Evolutionary conservation across 257 asterid species (phyloP), one percentile per base, ranked within the genome.

Genomic region (Anisodus acutangulus): DNA sequence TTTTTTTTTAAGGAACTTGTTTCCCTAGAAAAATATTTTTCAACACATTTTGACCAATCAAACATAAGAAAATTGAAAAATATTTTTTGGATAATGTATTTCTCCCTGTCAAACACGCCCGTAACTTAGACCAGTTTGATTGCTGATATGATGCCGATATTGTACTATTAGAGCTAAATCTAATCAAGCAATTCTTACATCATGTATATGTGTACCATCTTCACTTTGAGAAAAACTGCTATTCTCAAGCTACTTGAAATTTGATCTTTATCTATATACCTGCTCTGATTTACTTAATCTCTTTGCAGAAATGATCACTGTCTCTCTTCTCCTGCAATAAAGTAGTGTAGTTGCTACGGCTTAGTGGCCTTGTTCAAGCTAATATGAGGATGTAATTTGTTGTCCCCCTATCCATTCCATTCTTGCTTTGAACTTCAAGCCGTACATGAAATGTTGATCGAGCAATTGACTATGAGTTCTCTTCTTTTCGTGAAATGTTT

Each of bases 291-390:
- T 80, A 64, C 83, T 82, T 63, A 43, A 22, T 74, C 54, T 69
- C 63, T 82, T 31, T 85, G 89, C 94, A 91, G 94, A 84, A 88
- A 85, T 88, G 79, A 79, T 78, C 91, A 16, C 59, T 49, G 71
- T 45, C 64, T 60, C 58, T 19, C n/a, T 72, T 3, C 41, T 26
- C 66, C 9, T 2, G 74, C 86, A 89, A 86, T 89, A 88, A 85
- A 78, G 58, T 72, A 72, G 80, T 39, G 39, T 16, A 66, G 86
- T 53, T 53, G n/a, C n/a, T 84, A 66, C 53, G 49, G 83, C 80
- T 15, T 83, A 17, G 4, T 39, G 47, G 17, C 62, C 84, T 11
- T 5, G 31, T 76, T 76, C 63, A 81, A 69, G 86, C 83, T 35
- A 64, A 39, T 63, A 83, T 85, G 66, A 79, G 84, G 82, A 78